Evolutionary conservation across 805 yeast species (phyloP).

Genomic region (Schizosaccharomyces osmophilus): DNA sequence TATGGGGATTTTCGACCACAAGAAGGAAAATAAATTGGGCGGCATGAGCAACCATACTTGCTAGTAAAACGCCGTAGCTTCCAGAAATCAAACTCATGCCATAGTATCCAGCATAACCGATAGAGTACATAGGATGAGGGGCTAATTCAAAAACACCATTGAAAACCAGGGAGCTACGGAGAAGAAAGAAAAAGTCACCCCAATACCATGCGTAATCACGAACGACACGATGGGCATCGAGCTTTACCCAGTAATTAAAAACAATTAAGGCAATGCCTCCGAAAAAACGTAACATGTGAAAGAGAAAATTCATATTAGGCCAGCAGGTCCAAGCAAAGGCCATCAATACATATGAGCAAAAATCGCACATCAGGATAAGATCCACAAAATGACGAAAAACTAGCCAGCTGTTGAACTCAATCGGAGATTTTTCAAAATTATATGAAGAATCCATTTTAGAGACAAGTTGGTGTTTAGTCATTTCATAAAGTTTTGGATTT

Average conservation of each 20-base stretch:
- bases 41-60: slow-evolving; percentile 53
- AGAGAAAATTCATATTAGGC: slow-evolving; percentile 21
- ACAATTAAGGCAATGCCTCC: slow-evolving; percentile 38
- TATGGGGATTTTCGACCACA: slow-evolving; percentile 64
- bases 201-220: slow-evolving; percentile 87
- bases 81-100: slow-evolving; percentile 60
- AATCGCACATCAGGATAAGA: slow-evolving; percentile 63
- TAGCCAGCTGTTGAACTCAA: slow-evolving; percentile 65
- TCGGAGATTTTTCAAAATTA: slow-evolving; percentile 24
- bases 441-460: slow-evolving; percentile 22
- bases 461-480: slow-evolving; percentile 23
- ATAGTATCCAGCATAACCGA: slow-evolving; percentile 69
- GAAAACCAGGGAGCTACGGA: slow-evolving; percentile 43
- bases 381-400: slow-evolving; percentile 58
- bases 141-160: slow-evolving; percentile 78
- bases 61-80: slow-evolving; percentile 41
- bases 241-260: slow-evolving; percentile 63
- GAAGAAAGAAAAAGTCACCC: slow-evolving; percentile 78
- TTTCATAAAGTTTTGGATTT: slow-evolving; percentile 14
- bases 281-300: slow-evolving; percentile 26
- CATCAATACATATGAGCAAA: slow-evolving; percentile 44
- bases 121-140: slow-evolving; percentile 82
- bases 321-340: slow-evolving; percentile 21
- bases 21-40: slow-evolving; percentile 52
- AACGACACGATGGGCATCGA: slow-evolving; percentile 70